Base-by-base conservation (phyloP, 2,329 filamentous ascomycete genomes). In the Sordariomycetes sp. region DNA sequence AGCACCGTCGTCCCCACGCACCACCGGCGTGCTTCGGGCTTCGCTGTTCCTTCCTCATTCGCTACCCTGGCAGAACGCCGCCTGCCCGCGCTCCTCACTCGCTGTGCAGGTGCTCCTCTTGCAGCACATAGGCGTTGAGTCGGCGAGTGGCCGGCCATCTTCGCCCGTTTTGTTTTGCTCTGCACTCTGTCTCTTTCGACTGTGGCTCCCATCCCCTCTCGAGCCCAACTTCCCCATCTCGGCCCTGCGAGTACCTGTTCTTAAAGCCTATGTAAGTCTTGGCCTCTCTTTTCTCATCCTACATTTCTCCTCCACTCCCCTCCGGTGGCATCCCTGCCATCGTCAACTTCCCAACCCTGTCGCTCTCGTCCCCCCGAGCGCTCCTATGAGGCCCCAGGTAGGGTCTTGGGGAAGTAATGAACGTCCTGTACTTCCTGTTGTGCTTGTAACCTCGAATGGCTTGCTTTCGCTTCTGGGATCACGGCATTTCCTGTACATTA, bases 311-410 rank as follows among this genome's bases (percentile, higher is more conserved):
- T 58, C 62, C 60, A 58, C 60, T 52, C 55, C 24, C 50, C 25
- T 35, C 32, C 22, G 22, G 39, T 28, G 39, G 8, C n/a, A 32
- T 61, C 59, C 57, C 56, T 28, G 24, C 15, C n/a, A n/a, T 61
- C 45, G 59, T 59, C 57, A 54, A 60, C 57, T 59, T 62, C 57
- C 55, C 24, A 22, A 3, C 53, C 35, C 58, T 64, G 62, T 51
- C 56, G 53, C 52, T 54, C 24, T 54, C 54, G 54, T 60, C 58
- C 59, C 39, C 59, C 61, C 61, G 61, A 60, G 60, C 61, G 59
- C 59, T 57, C 59, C 60, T 61, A 69, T 69, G 69, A 63, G 68
- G 69, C 69, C 68, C 69, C 64, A 61, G 22, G 24, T 25, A 60
- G 69, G 68, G 68, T 69, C 68, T 61, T 62, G 63, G 63, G 64